phyloP scores from a whole-genome alignment of 2,329 filamentous ascomycete species.

The Whalleya microplaca region DNA sequence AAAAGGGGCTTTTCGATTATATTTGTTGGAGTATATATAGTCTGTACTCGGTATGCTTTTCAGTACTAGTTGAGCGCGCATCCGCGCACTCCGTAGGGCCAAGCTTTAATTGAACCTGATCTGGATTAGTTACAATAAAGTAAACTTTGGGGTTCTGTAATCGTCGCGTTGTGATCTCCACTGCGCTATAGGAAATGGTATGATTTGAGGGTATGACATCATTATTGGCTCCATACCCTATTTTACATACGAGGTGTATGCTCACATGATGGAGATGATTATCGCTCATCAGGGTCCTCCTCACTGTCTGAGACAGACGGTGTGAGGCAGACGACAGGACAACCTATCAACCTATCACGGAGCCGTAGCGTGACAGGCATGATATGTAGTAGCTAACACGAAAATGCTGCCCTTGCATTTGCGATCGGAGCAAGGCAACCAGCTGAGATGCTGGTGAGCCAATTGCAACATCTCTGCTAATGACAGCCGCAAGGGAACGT shows the following conservation, averaged over 20 bases:
- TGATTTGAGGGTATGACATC: constrained; percentile 18
- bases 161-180: constrained; percentile 8
- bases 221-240: constrained; percentile 3
- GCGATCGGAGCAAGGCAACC: not conserved
- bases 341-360: not conserved
- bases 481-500: not conserved
- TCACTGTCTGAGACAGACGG: not conserved
- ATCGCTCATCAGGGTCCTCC: not conserved
- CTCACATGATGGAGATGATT: not conserved
- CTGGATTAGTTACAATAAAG: constrained; percentile 1
- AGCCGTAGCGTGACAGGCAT: not conserved
- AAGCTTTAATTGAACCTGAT: no score
- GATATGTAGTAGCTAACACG: not conserved
- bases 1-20: no score
- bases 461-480: not conserved
- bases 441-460: not conserved
- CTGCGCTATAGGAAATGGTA: constrained; percentile 12
- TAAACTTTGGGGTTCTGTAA: constrained; percentile 10
- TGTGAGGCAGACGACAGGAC: not conserved
- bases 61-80: no score
- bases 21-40: no score
- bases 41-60: no score
- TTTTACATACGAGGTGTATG: not conserved
- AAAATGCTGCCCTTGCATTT: not conserved
- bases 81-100: no score